These are phyloP conservation scores for Coccomyxa sp. DNA, from an alignment of 139 green algal species.

Conservation along the genomic window DNA sequence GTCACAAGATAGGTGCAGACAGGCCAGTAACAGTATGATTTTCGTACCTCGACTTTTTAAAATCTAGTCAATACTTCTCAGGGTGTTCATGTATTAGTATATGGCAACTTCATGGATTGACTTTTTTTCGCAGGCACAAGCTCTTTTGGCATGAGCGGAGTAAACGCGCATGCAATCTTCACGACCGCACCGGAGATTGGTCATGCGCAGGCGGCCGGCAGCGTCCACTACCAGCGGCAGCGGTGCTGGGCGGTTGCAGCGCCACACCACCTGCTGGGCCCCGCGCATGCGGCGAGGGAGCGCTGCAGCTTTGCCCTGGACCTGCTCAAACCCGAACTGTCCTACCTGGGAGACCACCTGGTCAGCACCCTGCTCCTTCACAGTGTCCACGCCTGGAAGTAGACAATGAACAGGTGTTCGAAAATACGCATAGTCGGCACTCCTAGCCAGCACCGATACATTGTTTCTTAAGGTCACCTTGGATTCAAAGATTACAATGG, in stretches of 20 bases:
- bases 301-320: neutral
- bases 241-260: conserved; percentile 16
- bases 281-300: neutral
- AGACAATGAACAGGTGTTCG: no score
- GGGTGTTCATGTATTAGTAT: no score
- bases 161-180: conserved; percentile 41
- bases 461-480: no score
- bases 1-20: no score
- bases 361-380: conserved; percentile 4
- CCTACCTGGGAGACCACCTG: conserved; percentile 32
- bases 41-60: no score
- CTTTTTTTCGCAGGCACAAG: conserved; percentile 18
- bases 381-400: no score
- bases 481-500: no score
- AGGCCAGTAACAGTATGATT: no score
- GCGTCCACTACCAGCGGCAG: neutral
- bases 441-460: no score
- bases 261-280: conserved; percentile 2
- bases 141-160: conserved; percentile 48
- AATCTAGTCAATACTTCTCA: no score
- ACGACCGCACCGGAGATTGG: neutral
- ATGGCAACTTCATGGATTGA: no score
- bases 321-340: conserved; percentile 1
- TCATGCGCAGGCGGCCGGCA: neutral
- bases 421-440: no score